phyloP scores from a whole-genome alignment of 2,329 filamentous ascomycete genomes.

The Neophaeococcomyces mojaviensis region DNA sequence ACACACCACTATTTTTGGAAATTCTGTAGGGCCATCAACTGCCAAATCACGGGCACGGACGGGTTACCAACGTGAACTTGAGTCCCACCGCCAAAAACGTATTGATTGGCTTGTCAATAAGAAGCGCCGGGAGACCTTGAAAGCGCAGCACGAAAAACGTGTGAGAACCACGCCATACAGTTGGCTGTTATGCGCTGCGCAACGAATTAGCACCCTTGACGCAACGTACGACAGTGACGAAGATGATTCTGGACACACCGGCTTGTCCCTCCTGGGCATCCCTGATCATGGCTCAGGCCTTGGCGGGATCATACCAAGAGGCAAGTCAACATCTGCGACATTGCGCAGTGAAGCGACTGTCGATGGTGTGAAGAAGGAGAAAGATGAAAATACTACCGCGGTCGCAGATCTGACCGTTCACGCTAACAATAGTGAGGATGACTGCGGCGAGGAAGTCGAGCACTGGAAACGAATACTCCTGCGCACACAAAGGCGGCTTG shows the following conservation, averaged over 20 bases:
- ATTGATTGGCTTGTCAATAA: conserved; percentile 41
- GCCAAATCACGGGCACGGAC: conserved; percentile 42
- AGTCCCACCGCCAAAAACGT: conserved; percentile 41
- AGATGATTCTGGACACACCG: conserved; percentile 34
- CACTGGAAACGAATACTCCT: conserved; percentile 37
- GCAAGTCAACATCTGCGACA: background rate
- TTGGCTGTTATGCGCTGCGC: conserved; percentile 34
- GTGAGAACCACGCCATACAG: conserved; percentile 29
- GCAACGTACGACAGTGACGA: conserved; percentile 42
- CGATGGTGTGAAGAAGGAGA: background rate
- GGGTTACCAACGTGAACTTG: conserved; percentile 43
- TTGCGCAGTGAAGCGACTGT: background rate
- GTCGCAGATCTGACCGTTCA: conserved; percentile 24
- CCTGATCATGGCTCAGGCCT: conserved; percentile 24
- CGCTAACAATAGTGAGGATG: conserved; percentile 32
- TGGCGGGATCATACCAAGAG: conserved; percentile 19
- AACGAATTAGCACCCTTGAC: conserved; percentile 35
- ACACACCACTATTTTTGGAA: conserved; percentile 22
- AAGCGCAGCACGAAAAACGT: conserved; percentile 29
- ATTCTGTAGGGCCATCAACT: conserved; percentile 25
- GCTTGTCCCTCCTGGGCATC: conserved; percentile 15
- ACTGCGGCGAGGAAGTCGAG: conserved; percentile 41
- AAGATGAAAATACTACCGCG: conserved; percentile 5
- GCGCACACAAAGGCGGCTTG: conserved; percentile 36
- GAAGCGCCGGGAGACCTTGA: conserved; percentile 33